phyloP scores from a whole-genome alignment of 176 grass and related monocot genomes.

The Elymus sibiricus region DNA sequence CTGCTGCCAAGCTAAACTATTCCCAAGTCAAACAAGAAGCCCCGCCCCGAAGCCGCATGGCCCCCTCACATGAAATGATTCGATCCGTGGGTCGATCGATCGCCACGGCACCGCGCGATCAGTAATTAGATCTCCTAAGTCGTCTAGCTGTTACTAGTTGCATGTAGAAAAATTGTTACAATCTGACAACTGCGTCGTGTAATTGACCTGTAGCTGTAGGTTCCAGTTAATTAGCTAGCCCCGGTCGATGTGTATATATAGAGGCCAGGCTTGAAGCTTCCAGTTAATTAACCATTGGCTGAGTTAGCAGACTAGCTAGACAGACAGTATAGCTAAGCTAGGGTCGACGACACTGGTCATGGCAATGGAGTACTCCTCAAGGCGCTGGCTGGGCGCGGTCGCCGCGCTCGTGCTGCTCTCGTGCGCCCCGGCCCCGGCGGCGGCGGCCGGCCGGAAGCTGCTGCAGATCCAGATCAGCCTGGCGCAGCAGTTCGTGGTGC shows the following conservation, averaged over 20 bases:
- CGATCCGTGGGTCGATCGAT: neutral
- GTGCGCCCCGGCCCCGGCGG: neutral
- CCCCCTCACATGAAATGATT: conserved; percentile 44
- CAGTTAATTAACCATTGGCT: neutral
- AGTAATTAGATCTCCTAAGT: neutral
- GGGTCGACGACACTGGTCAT: conserved; percentile 13
- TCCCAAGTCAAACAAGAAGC: conserved; percentile 34
- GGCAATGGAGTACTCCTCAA: conserved; percentile 38
- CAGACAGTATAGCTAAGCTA: neutral
- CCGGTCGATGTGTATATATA: neutral
- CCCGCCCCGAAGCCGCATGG: too few species aligned
- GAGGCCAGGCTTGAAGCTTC: neutral
- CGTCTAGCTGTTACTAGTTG: neutral
- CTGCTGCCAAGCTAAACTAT: conserved; percentile 14
- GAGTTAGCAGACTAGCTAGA: neutral
- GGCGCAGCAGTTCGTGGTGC: conserved; percentile 44
- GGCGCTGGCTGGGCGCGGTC: neutral
- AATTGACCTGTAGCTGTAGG: neutral
- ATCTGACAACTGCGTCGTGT: neutral
- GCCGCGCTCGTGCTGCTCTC: neutral
- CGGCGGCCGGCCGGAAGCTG: conserved; percentile 7
- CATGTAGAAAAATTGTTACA: neutral
- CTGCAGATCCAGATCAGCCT: conserved; percentile 32
- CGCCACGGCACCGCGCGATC: neutral
- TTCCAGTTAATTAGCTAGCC: neutral